Evolutionary conservation across 75 land plant genomes (phyloP).

Genomic region (Cunninghamia lanceolata): DNA sequence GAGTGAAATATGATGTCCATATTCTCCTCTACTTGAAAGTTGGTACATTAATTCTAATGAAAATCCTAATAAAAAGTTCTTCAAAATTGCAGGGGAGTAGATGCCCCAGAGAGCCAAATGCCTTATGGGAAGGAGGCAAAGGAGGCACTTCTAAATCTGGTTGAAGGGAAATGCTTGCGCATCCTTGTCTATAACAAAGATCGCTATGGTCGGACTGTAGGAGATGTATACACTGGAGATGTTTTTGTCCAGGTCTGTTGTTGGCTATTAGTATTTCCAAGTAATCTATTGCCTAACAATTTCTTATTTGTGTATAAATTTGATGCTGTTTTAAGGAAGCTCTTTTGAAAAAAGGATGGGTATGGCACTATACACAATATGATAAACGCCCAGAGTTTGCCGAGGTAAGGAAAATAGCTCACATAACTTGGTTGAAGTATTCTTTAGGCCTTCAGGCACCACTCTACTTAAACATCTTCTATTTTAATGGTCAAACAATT

Average conservation of each 20-base stretch:
- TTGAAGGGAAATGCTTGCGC: conserved; percentile 67
- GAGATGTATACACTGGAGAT: conserved; percentile 65
- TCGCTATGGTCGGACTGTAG: conserved; percentile 76
- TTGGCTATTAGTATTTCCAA: not conserved
- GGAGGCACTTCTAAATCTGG: conserved; percentile 53
- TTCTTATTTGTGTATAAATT: not conserved
- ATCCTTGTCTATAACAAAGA: conserved; percentile 69
- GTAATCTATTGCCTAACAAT: not conserved
- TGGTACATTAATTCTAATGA: not conserved
- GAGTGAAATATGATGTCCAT: not conserved
- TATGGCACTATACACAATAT: conserved; percentile 82
- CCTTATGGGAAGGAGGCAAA: conserved; percentile 84
- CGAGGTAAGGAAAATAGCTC: conserved; percentile 30
- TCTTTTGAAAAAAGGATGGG: conserved; percentile 71
- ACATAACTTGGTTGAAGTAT: not conserved
- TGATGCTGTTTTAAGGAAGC: conserved; percentile 38
- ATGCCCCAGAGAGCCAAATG: conserved; percentile 88
- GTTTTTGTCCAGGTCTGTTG: conserved; percentile 72
- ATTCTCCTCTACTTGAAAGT: not conserved
- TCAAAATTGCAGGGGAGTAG: conserved; percentile 69
- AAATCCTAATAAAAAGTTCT: not conserved
- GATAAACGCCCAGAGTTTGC: conserved; percentile 74
- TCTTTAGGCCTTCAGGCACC: not conserved
- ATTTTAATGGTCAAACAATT: too few relatives aligned
- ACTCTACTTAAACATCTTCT: too few relatives aligned